phyloP scores from a whole-genome alignment of 176 grass and related monocot species.

The Cocos nucifera region DNA sequence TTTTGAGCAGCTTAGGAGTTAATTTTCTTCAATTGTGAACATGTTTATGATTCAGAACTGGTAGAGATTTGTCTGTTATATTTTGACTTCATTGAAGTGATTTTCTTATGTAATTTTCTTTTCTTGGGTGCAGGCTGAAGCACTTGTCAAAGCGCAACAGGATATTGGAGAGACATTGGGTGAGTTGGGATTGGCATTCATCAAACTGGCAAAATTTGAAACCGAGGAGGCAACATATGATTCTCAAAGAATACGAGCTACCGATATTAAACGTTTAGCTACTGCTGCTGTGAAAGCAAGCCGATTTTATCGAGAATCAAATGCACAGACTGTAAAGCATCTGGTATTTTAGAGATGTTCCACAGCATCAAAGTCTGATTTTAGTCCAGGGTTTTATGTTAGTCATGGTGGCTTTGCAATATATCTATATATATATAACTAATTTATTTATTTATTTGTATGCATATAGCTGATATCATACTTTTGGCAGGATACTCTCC shows the following conservation, averaged over 20 bases:
- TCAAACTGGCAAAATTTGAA: background rate
- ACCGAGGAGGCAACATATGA: background rate
- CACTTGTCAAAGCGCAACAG: slow-evolving; percentile 1
- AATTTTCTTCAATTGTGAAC: too few relatives aligned
- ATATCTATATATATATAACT: too few relatives aligned
- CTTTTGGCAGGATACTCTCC: too few relatives aligned
- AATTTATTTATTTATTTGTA: too few relatives aligned
- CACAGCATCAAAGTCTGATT: too few relatives aligned
- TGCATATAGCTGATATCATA: too few relatives aligned
- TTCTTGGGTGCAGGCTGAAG: slow-evolving; percentile 1
- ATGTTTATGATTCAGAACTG: too few relatives aligned
- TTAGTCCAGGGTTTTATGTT: too few relatives aligned
- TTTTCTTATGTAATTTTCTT: background rate
- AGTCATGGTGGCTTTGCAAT: too few relatives aligned
- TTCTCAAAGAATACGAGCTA: background rate
- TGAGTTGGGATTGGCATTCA: slow-evolving; percentile 2
- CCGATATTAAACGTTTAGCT: background rate
- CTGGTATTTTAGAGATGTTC: background rate
- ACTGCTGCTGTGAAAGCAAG: slow-evolving; percentile 3
- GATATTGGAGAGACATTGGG: background rate
- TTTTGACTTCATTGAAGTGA: too few relatives aligned
- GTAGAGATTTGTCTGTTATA: too few relatives aligned
- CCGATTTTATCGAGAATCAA: background rate
- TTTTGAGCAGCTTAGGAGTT: too few relatives aligned
- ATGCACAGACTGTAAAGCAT: background rate